These are phyloP conservation scores for Tulasnella sp. DNA, from an alignment of 768 basidiomycete species.

Conservation along the genomic window DNA sequence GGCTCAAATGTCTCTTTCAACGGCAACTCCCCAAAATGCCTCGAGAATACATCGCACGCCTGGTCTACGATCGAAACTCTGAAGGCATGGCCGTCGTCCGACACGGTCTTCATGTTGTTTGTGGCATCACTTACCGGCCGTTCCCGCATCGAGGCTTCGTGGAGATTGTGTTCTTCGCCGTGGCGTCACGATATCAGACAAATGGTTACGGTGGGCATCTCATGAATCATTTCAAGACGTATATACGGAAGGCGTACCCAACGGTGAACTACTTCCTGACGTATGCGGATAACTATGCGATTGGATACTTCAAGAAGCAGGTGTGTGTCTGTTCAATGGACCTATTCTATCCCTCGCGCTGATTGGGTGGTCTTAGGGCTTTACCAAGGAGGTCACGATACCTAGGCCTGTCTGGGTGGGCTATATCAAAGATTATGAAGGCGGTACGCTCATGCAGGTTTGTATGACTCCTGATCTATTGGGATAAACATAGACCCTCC, in stretches of 20 bases:
- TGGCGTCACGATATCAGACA: constrained; percentile 90
- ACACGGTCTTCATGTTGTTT: constrained; percentile 88
- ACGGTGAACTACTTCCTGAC: constrained; percentile 91
- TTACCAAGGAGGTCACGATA: constrained; percentile 94
- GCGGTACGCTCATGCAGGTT: constrained; percentile 92
- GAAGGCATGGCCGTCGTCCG: constrained; percentile 90
- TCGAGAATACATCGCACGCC: constrained; percentile 90
- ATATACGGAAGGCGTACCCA: constrained; percentile 73
- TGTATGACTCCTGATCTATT: constrained; percentile 5
- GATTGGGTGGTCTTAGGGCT: constrained; percentile 39
- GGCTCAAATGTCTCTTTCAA: constrained; percentile 94
- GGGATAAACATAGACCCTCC: neutral
- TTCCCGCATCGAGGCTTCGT: constrained; percentile 92
- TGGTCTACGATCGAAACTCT: constrained; percentile 91
- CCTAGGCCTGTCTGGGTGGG: constrained; percentile 90
- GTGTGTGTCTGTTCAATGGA: constrained; percentile 16
- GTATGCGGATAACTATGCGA: constrained; percentile 98
- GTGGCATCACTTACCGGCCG: constrained; percentile 93
- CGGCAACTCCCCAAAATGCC: constrained; percentile 99
- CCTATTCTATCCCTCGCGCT: neutral
- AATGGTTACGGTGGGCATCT: constrained; percentile 97
- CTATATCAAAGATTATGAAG: constrained; percentile 99
- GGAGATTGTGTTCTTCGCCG: constrained; percentile 98
- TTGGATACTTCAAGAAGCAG: constrained; percentile 98
- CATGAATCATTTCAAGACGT: constrained; percentile 97